phyloP scores from a whole-genome alignment of 1,139 yeast genomes.

The Hyphopichia khmerensis region DNA sequence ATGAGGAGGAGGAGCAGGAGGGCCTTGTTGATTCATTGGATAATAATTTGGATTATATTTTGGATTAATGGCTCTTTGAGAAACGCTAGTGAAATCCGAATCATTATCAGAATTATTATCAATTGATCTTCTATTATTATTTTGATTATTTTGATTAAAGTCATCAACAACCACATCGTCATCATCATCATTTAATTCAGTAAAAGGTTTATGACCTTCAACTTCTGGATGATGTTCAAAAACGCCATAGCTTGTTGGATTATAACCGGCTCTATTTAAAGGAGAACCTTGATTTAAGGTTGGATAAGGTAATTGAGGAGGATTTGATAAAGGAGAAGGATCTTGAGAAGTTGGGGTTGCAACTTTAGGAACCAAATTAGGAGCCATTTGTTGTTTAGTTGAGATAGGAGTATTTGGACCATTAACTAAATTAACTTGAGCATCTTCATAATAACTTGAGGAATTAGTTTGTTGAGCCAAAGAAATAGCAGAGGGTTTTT shows the following conservation, averaged over 20 bases:
- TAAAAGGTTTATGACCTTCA: slow-evolving; percentile 49
- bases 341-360: slow-evolving; percentile 29
- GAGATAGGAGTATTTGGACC: slow-evolving; percentile 36
- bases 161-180: slow-evolving; percentile 19
- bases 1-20: slow-evolving; percentile 4
- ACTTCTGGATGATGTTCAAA: slow-evolving; percentile 49
- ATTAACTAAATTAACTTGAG: slow-evolving; percentile 23
- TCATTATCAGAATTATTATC: slow-evolving; percentile 35
- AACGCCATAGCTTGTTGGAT: slow-evolving; percentile 23
- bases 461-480: slow-evolving; percentile 7
- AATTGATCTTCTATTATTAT: slow-evolving; percentile 13
- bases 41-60: slow-evolving; percentile 14
- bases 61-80: slow-evolving; percentile 77
- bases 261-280: slow-evolving; percentile 17
- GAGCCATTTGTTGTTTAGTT: slow-evolving; percentile 33
- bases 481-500: slow-evolving; percentile 8
- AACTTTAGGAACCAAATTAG: slow-evolving; percentile 26
- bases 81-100: slow-evolving; percentile 77
- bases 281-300: slow-evolving; percentile 9
- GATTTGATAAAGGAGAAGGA: slow-evolving; percentile 18
- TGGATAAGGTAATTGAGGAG: slow-evolving; percentile 24
- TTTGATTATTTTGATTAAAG: slow-evolving; percentile 31
- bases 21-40: slow-evolving; percentile 7
- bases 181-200: slow-evolving; percentile 40
- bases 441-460: slow-evolving; percentile 17